These are phyloP conservation scores for Albophoma yamanashiensis DNA, from an alignment of 2,329 filamentous ascomycete genomes.

Conservation along the genomic window DNA sequence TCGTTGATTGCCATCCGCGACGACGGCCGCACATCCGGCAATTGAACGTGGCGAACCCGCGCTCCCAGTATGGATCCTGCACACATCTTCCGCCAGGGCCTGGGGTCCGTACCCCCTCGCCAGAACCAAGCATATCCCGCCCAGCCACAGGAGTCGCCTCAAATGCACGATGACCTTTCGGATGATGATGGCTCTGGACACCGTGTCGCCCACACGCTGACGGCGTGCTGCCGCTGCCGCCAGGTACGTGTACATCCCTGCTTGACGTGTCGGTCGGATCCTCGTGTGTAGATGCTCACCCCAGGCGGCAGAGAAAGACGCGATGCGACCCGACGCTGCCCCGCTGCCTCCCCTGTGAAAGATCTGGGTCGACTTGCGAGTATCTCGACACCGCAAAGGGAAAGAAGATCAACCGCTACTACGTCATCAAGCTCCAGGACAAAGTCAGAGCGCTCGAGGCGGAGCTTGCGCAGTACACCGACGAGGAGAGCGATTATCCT, in stretches of 20 bases:
- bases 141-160: constrained; percentile 17
- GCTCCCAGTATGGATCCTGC: constrained; percentile 43
- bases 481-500: constrained; percentile 60
- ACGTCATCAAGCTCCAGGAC: constrained; percentile 86
- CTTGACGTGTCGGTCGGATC: neutral
- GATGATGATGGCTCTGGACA: constrained; percentile 42
- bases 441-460: constrained; percentile 73
- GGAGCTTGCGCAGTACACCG: constrained; percentile 69
- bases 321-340: constrained; percentile 89
- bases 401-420: constrained; percentile 76
- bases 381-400: constrained; percentile 89
- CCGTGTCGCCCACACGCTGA: constrained; percentile 68
- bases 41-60: neutral
- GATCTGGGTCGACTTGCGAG: constrained; percentile 83
- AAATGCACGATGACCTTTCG: constrained; percentile 27
- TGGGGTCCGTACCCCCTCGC: constrained; percentile 32
- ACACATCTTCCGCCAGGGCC: constrained; percentile 48
- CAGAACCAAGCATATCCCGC: constrained; percentile 20
- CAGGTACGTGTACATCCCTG: constrained; percentile 38
- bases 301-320: constrained; percentile 66
- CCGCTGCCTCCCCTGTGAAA: constrained; percentile 83
- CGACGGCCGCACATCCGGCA: neutral
- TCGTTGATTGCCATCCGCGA: neutral
- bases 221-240: constrained; percentile 69
- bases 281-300: neutral